Base-by-base conservation (phyloP, 2,329 filamentous ascomycete species). In the Aspergillus pseudoterreus region DNA sequence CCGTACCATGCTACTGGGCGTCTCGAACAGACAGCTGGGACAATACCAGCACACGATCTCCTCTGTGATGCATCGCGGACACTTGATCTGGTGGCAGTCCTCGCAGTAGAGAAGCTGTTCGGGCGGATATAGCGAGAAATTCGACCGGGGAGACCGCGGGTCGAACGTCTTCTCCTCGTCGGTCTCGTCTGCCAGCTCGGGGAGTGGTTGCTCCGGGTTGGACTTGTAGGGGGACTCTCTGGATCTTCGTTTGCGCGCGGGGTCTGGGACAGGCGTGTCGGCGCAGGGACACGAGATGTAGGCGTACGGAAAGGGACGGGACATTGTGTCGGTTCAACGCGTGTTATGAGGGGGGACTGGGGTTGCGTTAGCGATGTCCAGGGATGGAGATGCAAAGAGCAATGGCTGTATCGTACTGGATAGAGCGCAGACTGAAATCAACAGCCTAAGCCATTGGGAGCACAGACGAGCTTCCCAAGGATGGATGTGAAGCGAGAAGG, bases 41-140 rank as follows among this genome's bases (percentile, higher is more conserved):
- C 94, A 99, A 72, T 90, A 99, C 79, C 91, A 96, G 49, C 90
- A 94, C 44, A 95, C 85, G 50, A 96, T 91, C 74, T 99, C 94
- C 68, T 99, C 94, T 44, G 86, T 83, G 49, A 95, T 88, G 66
- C 94, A 99, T 74, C 91, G 81, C 5, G 90, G 89, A 68, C 94
- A 99, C 60, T 94, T 88, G 56, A 97, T 95, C 71, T 96, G 88
- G 68, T 95, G 90, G 71, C 94, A 99, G 69, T 97, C 94, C 68
- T 96, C 92, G 76, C 94, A 99, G 76, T 95, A 99, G 38, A 97
- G 81, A 22, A 99, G 82, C 67, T 96, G 86, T 66, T 97, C 92
- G 42, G 96, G 84, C 1, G 94, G 92, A 66, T 92, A 96, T 30
- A 99, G 79, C 59, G 90, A 92, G 77, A 90, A 97, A 70, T 91